These are phyloP conservation scores for Boletus reticuloceps DNA, from an alignment of 768 basidiomycete species.

Conservation along the genomic window DNA sequence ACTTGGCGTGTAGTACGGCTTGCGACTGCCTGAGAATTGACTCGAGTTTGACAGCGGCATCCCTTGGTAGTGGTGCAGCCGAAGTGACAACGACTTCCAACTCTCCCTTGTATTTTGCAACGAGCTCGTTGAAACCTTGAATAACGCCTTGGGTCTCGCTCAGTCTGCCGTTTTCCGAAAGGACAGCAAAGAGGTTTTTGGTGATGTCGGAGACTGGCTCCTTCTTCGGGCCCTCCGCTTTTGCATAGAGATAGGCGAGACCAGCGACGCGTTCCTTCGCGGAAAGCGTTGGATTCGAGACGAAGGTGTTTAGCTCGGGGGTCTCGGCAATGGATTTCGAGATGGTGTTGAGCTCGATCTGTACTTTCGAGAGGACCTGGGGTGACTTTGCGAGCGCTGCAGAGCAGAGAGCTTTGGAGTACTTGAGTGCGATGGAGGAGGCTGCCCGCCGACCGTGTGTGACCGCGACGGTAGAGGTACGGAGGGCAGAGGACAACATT, in stretches of 20 bases:
- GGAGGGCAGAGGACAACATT: conserved; percentile 59
- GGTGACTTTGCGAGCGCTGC: conserved; percentile 84
- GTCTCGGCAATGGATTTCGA: conserved; percentile 64
- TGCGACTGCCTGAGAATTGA: conserved; percentile 81
- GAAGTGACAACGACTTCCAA: conserved; percentile 91
- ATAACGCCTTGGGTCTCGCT: conserved; percentile 83
- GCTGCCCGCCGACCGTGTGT: conserved; percentile 59
- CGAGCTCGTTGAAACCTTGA: conserved; percentile 87
- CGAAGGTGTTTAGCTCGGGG: conserved; percentile 65
- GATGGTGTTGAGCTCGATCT: conserved; percentile 76
- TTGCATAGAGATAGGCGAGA: conserved; percentile 64
- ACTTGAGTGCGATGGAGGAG: conserved; percentile 76
- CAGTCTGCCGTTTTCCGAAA: conserved; percentile 92
- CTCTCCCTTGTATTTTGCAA: conserved; percentile 89
- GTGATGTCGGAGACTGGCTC: conserved; percentile 81
- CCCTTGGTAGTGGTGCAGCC: conserved; percentile 75
- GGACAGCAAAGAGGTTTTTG: conserved; percentile 85
- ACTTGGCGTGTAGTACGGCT: conserved; percentile 83
- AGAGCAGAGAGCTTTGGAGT: conserved; percentile 78
- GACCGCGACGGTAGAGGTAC: conserved; percentile 43
- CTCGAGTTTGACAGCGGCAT: conserved; percentile 77
- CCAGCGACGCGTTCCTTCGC: conserved; percentile 68
- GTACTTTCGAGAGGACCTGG: conserved; percentile 78
- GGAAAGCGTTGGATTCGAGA: conserved; percentile 91
- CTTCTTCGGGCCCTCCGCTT: conserved; percentile 70